These are phyloP conservation scores for Porphyrellus cyaneotinctus DNA, from an alignment of 768 basidiomycete genomes.

Conservation along the genomic window DNA sequence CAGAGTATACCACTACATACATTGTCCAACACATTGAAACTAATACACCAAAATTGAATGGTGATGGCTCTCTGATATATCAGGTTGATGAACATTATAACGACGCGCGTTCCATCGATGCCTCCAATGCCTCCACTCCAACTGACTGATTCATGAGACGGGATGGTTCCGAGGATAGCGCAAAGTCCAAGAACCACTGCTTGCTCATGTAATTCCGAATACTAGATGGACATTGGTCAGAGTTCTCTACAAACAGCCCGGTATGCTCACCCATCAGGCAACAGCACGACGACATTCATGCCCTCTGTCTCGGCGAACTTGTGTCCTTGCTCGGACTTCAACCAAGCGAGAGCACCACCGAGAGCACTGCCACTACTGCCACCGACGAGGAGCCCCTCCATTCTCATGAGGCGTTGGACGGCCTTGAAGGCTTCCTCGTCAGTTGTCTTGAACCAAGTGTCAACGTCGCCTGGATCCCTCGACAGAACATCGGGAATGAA, in stretches of 20 bases:
- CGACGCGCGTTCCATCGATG: constrained; percentile 2
- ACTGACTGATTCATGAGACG: constrained; percentile 29
- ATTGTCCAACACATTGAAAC: not conserved
- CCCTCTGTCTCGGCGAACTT: constrained; percentile 61
- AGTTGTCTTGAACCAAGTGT: constrained; percentile 81
- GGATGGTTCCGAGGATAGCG: constrained; percentile 51
- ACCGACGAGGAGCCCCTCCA: constrained; percentile 87
- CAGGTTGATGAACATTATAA: too few species aligned
- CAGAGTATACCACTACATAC: not conserved
- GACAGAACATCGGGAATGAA: constrained; percentile 87
- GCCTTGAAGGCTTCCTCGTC: constrained; percentile 80
- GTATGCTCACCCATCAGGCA: constrained; percentile 79
- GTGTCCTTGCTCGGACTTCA: constrained; percentile 66
- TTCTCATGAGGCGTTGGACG: constrained; percentile 71
- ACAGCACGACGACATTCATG: constrained; percentile 81
- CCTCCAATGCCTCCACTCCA: not conserved
- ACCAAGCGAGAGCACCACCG: constrained; percentile 71
- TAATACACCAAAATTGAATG: not conserved
- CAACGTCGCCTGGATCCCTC: constrained; percentile 53
- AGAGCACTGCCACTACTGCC: constrained; percentile 90
- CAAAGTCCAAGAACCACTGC: constrained; percentile 80
- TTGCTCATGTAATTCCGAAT: constrained; percentile 95
- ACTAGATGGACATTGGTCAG: constrained; percentile 35
- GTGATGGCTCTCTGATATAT: not conserved
- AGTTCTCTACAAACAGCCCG: not conserved